A percentile compares a stretch with the other conserved stretches of the same genome.
These are phyloP conservation scores for Colletotrichum acutatum DNA, from an alignment of 2,329 filamentous ascomycete species.

Conservation along the genomic window DNA sequence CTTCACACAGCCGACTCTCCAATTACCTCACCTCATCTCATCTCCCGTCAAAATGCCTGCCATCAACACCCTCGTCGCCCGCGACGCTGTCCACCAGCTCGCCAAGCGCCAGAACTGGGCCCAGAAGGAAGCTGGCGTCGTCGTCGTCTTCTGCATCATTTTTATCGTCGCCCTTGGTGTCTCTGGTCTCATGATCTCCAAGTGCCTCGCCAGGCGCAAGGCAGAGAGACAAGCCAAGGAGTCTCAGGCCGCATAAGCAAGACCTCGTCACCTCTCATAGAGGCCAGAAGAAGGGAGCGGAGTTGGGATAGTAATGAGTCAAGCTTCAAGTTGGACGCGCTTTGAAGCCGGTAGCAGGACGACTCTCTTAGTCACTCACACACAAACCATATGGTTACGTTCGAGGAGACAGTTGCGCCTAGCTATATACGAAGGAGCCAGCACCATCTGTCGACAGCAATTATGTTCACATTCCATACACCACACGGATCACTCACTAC, in stretches of 20 bases:
- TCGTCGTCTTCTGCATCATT: conserved; percentile 57
- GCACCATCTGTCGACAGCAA: not conserved
- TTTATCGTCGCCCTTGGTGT: conserved; percentile 51
- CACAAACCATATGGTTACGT: not conserved
- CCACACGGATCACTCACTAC: not conserved
- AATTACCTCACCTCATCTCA: conserved; percentile 7
- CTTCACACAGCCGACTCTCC: conserved; percentile 21
- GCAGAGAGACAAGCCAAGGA: conserved; percentile 41
- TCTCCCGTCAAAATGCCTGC: conserved; percentile 52
- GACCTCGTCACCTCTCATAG: not conserved
- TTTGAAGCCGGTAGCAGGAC: not conserved
- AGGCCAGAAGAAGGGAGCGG: not conserved
- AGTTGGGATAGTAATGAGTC: conserved; percentile 13
- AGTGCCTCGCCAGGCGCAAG: conserved; percentile 46
- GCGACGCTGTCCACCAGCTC: conserved; percentile 51
- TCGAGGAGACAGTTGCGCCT: not conserved
- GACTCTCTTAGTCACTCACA: not conserved
- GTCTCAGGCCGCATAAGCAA: not conserved
- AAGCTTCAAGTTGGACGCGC: not conserved
- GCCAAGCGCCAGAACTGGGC: conserved; percentile 56
- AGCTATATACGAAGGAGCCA: not conserved
- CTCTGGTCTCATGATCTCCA: conserved; percentile 45
- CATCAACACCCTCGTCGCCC: conserved; percentile 51
- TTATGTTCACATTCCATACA: not conserved
- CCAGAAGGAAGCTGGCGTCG: conserved; percentile 50